Conservation (phyloP, 306 rosid genomes). For the Dalbergia oliveri region DNA sequence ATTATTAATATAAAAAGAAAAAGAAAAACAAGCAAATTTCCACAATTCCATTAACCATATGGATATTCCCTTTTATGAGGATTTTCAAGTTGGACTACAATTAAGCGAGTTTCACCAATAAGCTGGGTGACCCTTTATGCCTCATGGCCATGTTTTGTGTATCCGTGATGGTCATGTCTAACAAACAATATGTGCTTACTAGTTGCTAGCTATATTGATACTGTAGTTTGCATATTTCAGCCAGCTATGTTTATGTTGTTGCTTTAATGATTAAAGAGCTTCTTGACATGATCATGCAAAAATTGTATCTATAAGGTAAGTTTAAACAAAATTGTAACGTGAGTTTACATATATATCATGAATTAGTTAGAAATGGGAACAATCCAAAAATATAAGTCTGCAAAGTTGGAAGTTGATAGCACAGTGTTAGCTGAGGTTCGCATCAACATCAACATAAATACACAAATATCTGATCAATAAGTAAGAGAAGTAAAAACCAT, state of each 20-base stretch:
- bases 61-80: neutral
- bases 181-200: neutral
- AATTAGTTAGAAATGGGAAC: no score
- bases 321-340: no score
- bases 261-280: neutral
- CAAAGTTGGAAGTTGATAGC: no score
- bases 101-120: no score
- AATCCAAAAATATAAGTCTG: no score
- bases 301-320: no score
- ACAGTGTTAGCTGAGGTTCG: neutral
- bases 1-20: neutral
- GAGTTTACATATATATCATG: no score
- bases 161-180: no score
- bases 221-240: neutral
- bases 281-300: no score
- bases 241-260: neutral
- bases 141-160: no score
- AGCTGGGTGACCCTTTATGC: no score
- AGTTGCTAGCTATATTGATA: neutral
- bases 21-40: neutral
- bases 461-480: neutral
- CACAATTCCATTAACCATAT: neutral
- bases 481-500: neutral
- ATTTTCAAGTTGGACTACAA: no score
- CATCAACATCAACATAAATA: conserved; percentile 8